phyloP scores from a whole-genome alignment of 805 yeast species.

The Wickerhamomyces tratensis region DNA sequence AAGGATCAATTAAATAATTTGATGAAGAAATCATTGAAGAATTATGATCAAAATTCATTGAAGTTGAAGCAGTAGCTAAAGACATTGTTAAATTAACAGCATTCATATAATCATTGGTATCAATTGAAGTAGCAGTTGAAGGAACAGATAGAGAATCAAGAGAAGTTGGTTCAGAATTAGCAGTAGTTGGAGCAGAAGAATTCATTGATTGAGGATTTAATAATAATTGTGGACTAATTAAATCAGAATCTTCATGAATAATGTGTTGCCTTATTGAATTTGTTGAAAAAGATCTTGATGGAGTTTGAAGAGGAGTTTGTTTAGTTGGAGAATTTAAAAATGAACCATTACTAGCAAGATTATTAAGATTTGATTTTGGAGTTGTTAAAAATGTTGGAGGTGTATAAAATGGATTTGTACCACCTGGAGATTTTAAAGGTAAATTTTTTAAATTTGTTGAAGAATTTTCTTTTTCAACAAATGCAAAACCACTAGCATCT shows the following conservation, averaged over 20 bases:
- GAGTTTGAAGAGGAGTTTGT: slow-evolving; percentile 16
- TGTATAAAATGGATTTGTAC: slow-evolving; percentile 39
- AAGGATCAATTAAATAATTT: background rate
- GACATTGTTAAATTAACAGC: no score
- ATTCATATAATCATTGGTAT: background rate
- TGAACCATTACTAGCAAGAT: no score
- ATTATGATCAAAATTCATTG: background rate
- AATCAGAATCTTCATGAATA: no score
- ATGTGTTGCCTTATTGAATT: no score
- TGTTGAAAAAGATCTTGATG: slow-evolving; percentile 2
- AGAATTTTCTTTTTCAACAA: slow-evolving; percentile 13
- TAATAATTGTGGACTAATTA: no score
- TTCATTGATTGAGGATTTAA: no score
- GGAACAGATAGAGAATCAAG: background rate
- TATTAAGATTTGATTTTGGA: slow-evolving; percentile 3
- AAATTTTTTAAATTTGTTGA: slow-evolving; percentile 18
- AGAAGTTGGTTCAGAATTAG: background rate
- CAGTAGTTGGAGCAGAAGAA: no score
- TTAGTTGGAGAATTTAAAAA: slow-evolving; percentile 7
- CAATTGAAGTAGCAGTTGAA: slow-evolving; percentile 1
- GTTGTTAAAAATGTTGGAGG: slow-evolving; percentile 37
- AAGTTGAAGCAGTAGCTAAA: background rate
- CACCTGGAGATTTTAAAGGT: slow-evolving; percentile 15
- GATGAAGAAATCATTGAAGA: no score
- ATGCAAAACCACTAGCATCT: slow-evolving; percentile 23